Evolutionary conservation across 306 rosid genomes (phyloP).

Genomic region (Urtica urens): DNA sequence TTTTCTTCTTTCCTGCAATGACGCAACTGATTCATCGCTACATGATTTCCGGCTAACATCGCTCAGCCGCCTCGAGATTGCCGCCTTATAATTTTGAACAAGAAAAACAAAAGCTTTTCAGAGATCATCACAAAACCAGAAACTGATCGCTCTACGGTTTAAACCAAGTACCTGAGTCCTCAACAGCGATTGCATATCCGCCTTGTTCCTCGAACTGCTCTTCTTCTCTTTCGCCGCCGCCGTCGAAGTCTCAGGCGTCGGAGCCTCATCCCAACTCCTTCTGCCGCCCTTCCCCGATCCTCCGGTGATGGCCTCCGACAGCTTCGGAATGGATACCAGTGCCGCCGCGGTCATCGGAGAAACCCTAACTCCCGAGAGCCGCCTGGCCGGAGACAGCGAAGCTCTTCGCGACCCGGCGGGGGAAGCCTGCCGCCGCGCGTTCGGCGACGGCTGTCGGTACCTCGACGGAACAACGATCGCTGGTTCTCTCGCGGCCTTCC

Average conservation of each 20-base stretch:
- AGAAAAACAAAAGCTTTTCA: not conserved
- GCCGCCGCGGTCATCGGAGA: conserved; percentile 38
- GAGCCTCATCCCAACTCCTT: conserved; percentile 83
- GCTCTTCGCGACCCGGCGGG: conserved; percentile 68
- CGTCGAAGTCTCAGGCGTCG: conserved; percentile 1
- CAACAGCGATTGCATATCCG: conserved; percentile 59
- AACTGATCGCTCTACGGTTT: too few relatives aligned
- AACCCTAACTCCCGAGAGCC: conserved; percentile 58
- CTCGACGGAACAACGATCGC: conserved; percentile 87
- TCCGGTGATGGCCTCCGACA: conserved; percentile 64
- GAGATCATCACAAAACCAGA: not conserved
- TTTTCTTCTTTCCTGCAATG: conserved; percentile 40
- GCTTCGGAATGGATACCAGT: conserved; percentile 55
- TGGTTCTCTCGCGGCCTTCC: conserved; percentile 49
- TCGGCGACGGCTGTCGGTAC: conserved; percentile 81
- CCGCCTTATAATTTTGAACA: conserved; percentile 37
- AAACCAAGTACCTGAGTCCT: conserved; percentile 61
- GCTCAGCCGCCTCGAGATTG: conserved; percentile 81
- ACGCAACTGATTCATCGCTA: conserved; percentile 29
- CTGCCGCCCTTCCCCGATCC: conserved; percentile 56
- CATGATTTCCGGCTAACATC: conserved; percentile 44
- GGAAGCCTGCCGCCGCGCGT: conserved; percentile 69
- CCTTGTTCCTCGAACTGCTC: conserved; percentile 37
- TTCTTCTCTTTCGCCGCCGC: conserved; percentile 40
- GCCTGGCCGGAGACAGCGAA: conserved; percentile 75